These are phyloP conservation scores for Pleoardoris graminearum DNA, from an alignment of 2,329 filamentous ascomycete species.

Conservation along the genomic window DNA sequence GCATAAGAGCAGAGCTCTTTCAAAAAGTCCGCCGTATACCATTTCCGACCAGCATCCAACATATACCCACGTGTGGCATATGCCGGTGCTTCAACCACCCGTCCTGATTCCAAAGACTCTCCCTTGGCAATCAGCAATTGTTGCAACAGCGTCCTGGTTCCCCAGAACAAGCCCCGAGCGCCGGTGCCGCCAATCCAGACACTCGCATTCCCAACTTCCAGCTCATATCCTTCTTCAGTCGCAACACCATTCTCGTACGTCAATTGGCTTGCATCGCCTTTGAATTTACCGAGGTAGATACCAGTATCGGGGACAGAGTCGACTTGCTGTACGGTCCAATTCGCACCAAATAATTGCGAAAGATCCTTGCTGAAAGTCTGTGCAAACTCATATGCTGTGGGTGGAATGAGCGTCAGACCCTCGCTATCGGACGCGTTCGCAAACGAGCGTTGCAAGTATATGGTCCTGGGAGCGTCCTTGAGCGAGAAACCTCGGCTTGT, in stretches of 20 bases:
- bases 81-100: conserved; percentile 47
- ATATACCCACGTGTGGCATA: conserved; percentile 52
- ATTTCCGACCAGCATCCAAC: conserved; percentile 52
- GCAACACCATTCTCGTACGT: conserved; percentile 53
- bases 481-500: conserved; percentile 28
- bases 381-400: conserved; percentile 55
- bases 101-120: conserved; percentile 32
- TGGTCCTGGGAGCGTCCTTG: conserved; percentile 26
- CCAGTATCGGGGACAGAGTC: conserved; percentile 44
- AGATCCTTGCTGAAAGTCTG: conserved; percentile 53
- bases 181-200: conserved; percentile 49
- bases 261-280: conserved; percentile 32
- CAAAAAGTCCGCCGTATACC: conserved; percentile 48
- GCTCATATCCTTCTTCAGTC: conserved; percentile 57
- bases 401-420: conserved; percentile 58
- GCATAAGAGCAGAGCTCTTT: conserved; percentile 52
- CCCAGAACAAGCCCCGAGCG: conserved; percentile 54
- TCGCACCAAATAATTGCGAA: conserved; percentile 43
- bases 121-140: conserved; percentile 45
- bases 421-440: conserved; percentile 47
- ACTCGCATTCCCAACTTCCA: conserved; percentile 43
- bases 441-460: conserved; percentile 51
- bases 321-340: conserved; percentile 50
- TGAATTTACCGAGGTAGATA: conserved; percentile 49
- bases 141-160: conserved; percentile 52